Evolutionary conservation across 176 grass and related monocot species (phyloP), one percentile per base, ranked within the genome.

Genomic region (Leersia perrieri): DNA sequence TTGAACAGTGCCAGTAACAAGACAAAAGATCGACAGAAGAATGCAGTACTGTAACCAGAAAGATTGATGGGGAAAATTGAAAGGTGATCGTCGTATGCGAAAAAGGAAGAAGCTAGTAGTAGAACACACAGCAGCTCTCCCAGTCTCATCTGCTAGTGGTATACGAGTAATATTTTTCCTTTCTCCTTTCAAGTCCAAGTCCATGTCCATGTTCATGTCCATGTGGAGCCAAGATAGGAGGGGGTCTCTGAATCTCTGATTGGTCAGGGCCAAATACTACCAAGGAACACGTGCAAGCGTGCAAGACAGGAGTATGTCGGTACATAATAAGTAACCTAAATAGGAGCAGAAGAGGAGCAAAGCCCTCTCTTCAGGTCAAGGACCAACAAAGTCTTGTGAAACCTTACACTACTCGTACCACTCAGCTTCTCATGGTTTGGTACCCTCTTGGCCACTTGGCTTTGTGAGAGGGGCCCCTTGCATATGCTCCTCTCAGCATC

Each of bases 311-410:
- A 53, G 49, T 42, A 69, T 81, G 82, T 77, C 77, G 82, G 82
- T 60, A 82, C 88, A 86, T 72, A 85, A 77, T 39, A 81, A 63
- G 65, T 77, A 76, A 77, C 33, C 55, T 71, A 29, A 23, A 38
- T 72, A 77, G 62, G 71, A 44, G 18, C 44, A 79, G 20, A 44
- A 81, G 67, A 53, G 53, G n/a, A 57, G 45, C 20, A 49, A 32
- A 78, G 66, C 29, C 49, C 60, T 10, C 31, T 15, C 14, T 53
- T 71, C 13, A 22, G 35, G 18, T 68, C 49, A 64, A 67, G 31
- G 40, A n/a, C 49, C 63, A 80, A 64, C 30, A 40, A 36, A 47
- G 25, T 9, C 23, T 33, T 55, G 23, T 71, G 40, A 38, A 53
- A 25, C 15, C n/a, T 49, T 25, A 36, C 10, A 23, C 5, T 3